Evolutionary conservation across 2,329 filamentous ascomycete genomes (phyloP).

Genomic region (Zasmidium cellare): DNA sequence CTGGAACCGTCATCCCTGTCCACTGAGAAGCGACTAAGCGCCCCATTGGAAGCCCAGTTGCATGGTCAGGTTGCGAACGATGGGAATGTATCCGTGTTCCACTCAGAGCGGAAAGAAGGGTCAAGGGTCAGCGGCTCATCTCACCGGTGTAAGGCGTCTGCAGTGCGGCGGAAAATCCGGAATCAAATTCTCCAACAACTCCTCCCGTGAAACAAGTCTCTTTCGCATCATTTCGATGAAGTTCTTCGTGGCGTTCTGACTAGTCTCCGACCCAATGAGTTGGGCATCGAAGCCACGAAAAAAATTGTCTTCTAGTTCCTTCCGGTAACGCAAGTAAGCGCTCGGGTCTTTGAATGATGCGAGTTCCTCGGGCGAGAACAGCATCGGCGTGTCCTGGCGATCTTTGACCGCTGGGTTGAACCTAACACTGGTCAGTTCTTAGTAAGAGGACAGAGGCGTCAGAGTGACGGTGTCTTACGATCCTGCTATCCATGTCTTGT

Average conservation of each 20-base stretch:
- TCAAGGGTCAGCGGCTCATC: background rate
- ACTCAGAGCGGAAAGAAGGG: too few relatives aligned
- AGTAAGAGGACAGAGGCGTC: background rate
- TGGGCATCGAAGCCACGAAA: slow-evolving; percentile 53
- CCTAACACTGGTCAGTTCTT: background rate
- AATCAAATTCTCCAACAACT: slow-evolving; percentile 42
- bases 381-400: slow-evolving; percentile 58
- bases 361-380: slow-evolving; percentile 54
- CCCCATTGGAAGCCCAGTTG: too few relatives aligned
- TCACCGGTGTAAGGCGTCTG: slow-evolving; percentile 43
- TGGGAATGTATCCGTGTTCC: too few relatives aligned
- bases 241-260: slow-evolving; percentile 34
- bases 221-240: slow-evolving; percentile 44
- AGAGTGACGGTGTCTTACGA: slow-evolving; percentile 32
- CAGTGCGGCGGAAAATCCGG: slow-evolving; percentile 49
- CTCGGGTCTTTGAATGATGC: slow-evolving; percentile 61
- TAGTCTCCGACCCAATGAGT: slow-evolving; percentile 40
- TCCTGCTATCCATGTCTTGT: slow-evolving; percentile 66
- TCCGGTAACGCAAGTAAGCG: slow-evolving; percentile 54
- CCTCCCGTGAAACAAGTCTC: slow-evolving; percentile 35
- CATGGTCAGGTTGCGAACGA: too few relatives aligned
- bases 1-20: too few relatives aligned
- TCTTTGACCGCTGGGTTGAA: slow-evolving; percentile 55
- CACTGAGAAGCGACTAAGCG: too few relatives aligned
- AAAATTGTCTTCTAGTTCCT: slow-evolving; percentile 54